Base-by-base conservation (phyloP, 2,329 filamentous ascomycete genomes). In the Dryadomyces quercus-mongolicae region DNA sequence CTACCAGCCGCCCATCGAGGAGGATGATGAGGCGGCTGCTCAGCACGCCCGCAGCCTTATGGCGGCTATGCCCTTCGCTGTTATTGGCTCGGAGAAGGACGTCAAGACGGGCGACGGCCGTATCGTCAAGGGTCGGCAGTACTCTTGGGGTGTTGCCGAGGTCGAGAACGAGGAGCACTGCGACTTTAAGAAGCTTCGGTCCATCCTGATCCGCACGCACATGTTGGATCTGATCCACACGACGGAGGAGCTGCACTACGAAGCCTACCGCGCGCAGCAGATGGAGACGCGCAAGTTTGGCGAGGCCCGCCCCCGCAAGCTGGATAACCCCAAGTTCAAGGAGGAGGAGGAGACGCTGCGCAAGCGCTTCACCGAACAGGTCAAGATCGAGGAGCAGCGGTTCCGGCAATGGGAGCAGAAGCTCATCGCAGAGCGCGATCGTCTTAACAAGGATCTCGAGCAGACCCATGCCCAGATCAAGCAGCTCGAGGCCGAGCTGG, bases 261-360 rank as follows among this genome's bases (percentile, higher is more conserved):
- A 98, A 74, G 92, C 89, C 58, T 98, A 98, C 80, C 92, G 93
- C 65, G 93, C 93, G 54, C 89, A 95, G 73, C 94, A 98, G 75
- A 98, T 98, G 93, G 93, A 98, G 80, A 98, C 93, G 51, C 84
- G 93, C 75, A 98, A 98, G 76, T 97, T 98, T 64, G 93, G 93
- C 73, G 94, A 98, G 77, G 92, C 91, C 57, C 85, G 92, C 62
- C 93, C 93, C 63, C 82, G 92, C 73, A 98, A 98, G 82, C 80
- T 98, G 65, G 93, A 98, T 77, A 98, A 98, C 80, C 93, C 93
- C 75, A 98, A 98, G 80, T 98, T 97, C 82, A 98, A 98, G 83
- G 93, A 98, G 72, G 93, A 98, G 74, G 93, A 98, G 70, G 93
- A 98, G 80, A 88, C 88, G 59, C 84, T 98, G 61, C 85, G 93